Evolutionary conservation across 1,139 yeast species (phyloP).

Genomic region (Schizosaccharomyces versatilis): DNA sequence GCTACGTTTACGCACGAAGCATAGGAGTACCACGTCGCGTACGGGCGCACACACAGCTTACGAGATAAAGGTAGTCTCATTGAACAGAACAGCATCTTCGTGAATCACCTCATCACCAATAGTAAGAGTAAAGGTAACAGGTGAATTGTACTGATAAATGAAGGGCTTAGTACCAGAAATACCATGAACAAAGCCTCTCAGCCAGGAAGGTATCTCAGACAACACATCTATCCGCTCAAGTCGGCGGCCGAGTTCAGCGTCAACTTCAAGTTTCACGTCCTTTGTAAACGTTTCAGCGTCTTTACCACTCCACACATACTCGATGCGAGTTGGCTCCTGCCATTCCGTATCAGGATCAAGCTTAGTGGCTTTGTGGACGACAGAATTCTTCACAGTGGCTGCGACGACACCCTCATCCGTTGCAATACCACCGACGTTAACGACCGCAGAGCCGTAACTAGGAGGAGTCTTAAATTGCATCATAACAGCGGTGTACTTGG

Average conservation of each 20-base stretch:
- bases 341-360: conserved; percentile 67
- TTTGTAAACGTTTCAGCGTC: conserved; percentile 16
- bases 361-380: conserved; percentile 36
- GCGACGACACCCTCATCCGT: conserved; percentile 40
- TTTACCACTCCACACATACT: conserved; percentile 34
- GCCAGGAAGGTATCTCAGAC: conserved; percentile 90
- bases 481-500: conserved; percentile 47
- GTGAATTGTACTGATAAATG: conserved; percentile 71
- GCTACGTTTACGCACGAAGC: not conserved
- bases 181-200: conserved; percentile 78
- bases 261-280: conserved; percentile 12
- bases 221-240: conserved; percentile 89
- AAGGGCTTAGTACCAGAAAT: conserved; percentile 90
- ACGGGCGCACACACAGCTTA: conserved; percentile 5
- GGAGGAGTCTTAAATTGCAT: conserved; percentile 94
- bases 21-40: not conserved
- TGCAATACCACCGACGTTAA: conserved; percentile 56
- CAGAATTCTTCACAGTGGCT: conserved; percentile 44
- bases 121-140: conserved; percentile 20
- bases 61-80: conserved; percentile 39
- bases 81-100: conserved; percentile 33
- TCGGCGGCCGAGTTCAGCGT: conserved; percentile 30
- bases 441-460: conserved; percentile 65
- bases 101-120: conserved; percentile 16
- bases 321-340: conserved; percentile 59